Evolutionary conservation across 805 yeast genomes (phyloP), one percentile per base, ranked within the genome.

Genomic region (Starmera caribaea): DNA sequence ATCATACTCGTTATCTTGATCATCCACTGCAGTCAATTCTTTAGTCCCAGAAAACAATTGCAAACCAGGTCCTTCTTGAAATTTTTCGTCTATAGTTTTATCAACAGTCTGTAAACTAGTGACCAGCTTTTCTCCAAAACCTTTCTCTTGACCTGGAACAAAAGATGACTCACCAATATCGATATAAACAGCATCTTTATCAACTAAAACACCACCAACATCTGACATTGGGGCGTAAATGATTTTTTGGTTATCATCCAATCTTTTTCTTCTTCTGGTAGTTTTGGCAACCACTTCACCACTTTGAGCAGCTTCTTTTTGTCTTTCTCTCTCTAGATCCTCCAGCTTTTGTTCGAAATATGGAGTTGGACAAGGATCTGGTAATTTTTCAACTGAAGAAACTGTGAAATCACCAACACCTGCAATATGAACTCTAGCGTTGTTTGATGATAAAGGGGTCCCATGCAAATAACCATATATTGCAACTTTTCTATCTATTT

Each of bases 201-300:
- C 99, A 45, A 92, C 87, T 48, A 92, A 68, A 30, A 92, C 95
- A 59, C 99, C 99, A 41, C 97, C 97, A n/a, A 92, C 96, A 61
- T 92, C 97, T 36, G 97, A 85, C 99, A 92, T 92, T 37, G 99
- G 99, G 0, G 98, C 99, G 60, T 94, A 92, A 3, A 92, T 87
- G 48, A 87, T 76, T 59, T 89, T 92, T 57, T 87, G 95, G 51
- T 81, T 86, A 55, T 92, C 98, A 48, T 92, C 97, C 39, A 92
- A 74, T 55, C 97, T 75, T 58, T 87, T 85, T 54, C 97, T 74
- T 59, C 96, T 79, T 51, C 94, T 74, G 43, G 96, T 76, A 3
- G 79, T 72, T 28, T 73, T 68, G 3, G 79, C 71, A 3, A 71
- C 53, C 4, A 64, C 61, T 41, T 73, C 76, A 9, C 82, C 84